Base-by-base conservation (phyloP, 1,284 basidiomycete genomes). In the Puccinia novopanici region DNA sequence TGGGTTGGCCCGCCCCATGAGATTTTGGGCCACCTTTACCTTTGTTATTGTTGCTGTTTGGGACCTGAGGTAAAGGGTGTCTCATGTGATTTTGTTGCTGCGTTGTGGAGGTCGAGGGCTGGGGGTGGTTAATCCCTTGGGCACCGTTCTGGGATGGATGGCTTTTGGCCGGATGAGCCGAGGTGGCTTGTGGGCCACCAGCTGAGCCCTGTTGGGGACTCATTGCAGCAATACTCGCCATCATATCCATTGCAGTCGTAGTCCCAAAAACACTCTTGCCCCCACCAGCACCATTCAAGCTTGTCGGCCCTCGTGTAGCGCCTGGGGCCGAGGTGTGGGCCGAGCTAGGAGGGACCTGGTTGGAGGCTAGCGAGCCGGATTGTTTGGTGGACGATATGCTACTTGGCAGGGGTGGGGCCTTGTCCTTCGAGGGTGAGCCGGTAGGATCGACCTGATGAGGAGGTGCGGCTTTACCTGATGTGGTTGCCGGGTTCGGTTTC, bases 161-260 rank as follows among this genome's bases (percentile, higher is more conserved):
- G 8, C 15, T 27, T 6, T 70, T 70, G 22, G 68, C 15, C 12
- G 48, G 27, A 22, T 40, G 27, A 19, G 63, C 24, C 45, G 63
- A 42, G 63, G 37, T 67, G n/a, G 63, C 30, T 40, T 40, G 63
- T 22, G 22, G 42, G 13, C 34, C 34, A 27, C 27, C 63, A n/a
- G 68, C 13, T 6, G 68, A 48, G 17, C n/a, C 45, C 45, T 48
- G 68, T 40, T 70, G 72, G 8, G 54, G 34, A 27, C 50, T 75
- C 55, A 59, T 75, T 22, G 55, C 72, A 13, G 57, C 72, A 59
- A 75, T 57, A 27, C 54, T 75, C 19, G 54, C 59, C 72, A 75
- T 75, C 72, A 75, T 75, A 15, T 75, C 72, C 72, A 75, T 75
- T 13, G 72, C 72, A 30, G 72, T 75, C 6, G 72, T 27, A 8